Conservation (phyloP, 1,284 basidiomycete genomes). For the Fereydounia khargensis region DNA sequence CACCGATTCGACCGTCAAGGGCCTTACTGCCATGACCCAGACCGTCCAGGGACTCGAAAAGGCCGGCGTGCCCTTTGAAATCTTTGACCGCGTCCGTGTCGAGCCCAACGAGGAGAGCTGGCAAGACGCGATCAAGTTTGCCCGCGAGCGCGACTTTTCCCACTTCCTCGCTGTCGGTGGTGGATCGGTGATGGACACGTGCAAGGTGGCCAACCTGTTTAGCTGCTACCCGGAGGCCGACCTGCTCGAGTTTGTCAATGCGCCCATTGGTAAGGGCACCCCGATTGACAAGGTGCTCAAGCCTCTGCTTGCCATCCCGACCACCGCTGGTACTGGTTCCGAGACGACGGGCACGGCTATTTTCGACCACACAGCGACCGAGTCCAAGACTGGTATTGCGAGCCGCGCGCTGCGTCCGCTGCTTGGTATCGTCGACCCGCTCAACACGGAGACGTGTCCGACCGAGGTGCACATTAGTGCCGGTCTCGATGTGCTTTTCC, state of each 20-base stretch:
- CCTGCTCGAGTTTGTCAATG: conserved; percentile 88
- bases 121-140: conserved; percentile 78
- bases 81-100: conserved; percentile 79
- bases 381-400: conserved; percentile 95
- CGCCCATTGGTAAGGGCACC: conserved; percentile 86
- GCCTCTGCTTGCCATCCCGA: conserved; percentile 89
- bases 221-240: conserved; percentile 79
- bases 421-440: conserved; percentile 80
- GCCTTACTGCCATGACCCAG: conserved; percentile 79
- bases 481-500: conserved; percentile 87
- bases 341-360: conserved; percentile 97
- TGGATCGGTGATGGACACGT: conserved; percentile 92
- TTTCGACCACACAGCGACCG: conserved; percentile 69
- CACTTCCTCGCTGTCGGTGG: conserved; percentile 78
- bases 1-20: conserved; percentile 81
- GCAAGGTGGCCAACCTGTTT: conserved; percentile 83
- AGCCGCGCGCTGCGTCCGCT: conserved; percentile 85
- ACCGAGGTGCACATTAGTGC: conserved; percentile 80
- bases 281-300: conserved; percentile 74
- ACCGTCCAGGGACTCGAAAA: conserved; percentile 75
- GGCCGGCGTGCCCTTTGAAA: conserved; percentile 72
- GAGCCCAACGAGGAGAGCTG: conserved; percentile 82
- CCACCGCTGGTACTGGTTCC: conserved; percentile 84
- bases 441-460: conserved; percentile 74
- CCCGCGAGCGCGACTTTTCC: conserved; percentile 79